These are phyloP conservation scores for Yamadazyma kitorensis DNA, from an alignment of 805 yeast species.

Conservation along the genomic window DNA sequence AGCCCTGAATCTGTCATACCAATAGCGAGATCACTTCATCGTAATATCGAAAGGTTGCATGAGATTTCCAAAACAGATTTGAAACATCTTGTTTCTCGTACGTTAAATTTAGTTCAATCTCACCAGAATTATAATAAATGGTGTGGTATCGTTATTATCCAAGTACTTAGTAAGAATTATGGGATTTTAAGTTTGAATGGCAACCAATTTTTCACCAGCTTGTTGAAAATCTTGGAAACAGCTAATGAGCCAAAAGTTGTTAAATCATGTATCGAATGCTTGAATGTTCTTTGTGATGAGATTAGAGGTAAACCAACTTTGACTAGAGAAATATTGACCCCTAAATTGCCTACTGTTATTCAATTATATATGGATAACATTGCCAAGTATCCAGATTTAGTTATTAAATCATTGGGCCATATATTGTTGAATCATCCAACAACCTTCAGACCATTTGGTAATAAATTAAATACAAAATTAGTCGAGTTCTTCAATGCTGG, in stretches of 20 bases:
- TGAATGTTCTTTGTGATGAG: constrained; percentile 40
- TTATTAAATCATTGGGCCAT: constrained; percentile 31
- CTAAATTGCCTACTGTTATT: constrained; percentile 66
- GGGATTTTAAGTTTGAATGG: constrained; percentile 42
- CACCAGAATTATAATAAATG: constrained; percentile 44
- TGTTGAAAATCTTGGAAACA: constrained; percentile 41
- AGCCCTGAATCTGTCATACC: constrained; percentile 27
- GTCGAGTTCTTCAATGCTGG: constrained; percentile 29
- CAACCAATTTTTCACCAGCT: constrained; percentile 32
- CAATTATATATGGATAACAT: constrained; percentile 46
- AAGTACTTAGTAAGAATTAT: constrained; percentile 40
- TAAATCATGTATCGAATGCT: constrained; percentile 36
- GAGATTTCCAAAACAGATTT: constrained; percentile 49
- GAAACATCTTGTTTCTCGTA: constrained; percentile 47
- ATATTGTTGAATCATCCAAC: constrained; percentile 62
- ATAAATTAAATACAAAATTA: constrained; percentile 53
- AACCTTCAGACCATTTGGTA: constrained; percentile 76
- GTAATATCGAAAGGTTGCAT: constrained; percentile 28
- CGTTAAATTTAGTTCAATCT: constrained; percentile 27
- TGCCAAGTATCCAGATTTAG: constrained; percentile 27
- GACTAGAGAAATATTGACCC: constrained; percentile 79
- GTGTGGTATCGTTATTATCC: constrained; percentile 56
- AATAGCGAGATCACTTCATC: constrained; percentile 27
- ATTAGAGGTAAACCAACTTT: constrained; percentile 80
- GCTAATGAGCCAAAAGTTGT: constrained; percentile 32